Evolutionary conservation across 176 grass and related monocot genomes (phyloP).

Genomic region (Ensete glaucum): DNA sequence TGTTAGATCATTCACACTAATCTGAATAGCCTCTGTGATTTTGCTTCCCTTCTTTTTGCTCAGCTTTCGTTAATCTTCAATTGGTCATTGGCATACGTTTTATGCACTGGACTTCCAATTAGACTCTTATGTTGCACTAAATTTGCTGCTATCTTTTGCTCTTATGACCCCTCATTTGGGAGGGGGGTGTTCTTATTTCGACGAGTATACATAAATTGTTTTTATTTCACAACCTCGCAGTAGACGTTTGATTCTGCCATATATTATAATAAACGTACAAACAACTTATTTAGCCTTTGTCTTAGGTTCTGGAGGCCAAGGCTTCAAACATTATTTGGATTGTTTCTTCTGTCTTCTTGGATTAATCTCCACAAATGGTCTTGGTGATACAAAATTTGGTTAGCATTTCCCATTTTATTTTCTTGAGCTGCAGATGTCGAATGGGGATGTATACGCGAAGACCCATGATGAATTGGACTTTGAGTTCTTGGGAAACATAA

Average conservation of each 20-base stretch:
- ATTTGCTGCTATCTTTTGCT: too few relatives aligned
- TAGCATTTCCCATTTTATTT: neutral
- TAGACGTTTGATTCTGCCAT: neutral
- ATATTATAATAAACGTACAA: neutral
- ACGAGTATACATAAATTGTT: neutral
- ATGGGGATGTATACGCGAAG: conserved; percentile 73
- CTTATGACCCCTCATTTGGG: too few relatives aligned
- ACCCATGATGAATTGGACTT: conserved; percentile 96
- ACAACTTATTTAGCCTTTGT: neutral
- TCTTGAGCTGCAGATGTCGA: conserved; percentile 46
- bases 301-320: too few relatives aligned
- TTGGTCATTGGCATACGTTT: neutral
- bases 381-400: neutral
- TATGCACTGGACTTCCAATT: neutral
- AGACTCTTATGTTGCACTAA: neutral
- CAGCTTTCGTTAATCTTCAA: neutral
- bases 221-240: neutral
- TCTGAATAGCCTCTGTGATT: neutral
- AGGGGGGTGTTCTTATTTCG: neutral
- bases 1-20: neutral
- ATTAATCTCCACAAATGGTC: neutral
- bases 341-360: neutral
- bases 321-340: too few relatives aligned
- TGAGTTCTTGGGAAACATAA: conserved; percentile 91
- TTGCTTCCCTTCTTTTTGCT: neutral